Evolutionary conservation across 495 filamentous ascomycete species (phyloP).

Genomic region (Trichoderma parareesei): DNA sequence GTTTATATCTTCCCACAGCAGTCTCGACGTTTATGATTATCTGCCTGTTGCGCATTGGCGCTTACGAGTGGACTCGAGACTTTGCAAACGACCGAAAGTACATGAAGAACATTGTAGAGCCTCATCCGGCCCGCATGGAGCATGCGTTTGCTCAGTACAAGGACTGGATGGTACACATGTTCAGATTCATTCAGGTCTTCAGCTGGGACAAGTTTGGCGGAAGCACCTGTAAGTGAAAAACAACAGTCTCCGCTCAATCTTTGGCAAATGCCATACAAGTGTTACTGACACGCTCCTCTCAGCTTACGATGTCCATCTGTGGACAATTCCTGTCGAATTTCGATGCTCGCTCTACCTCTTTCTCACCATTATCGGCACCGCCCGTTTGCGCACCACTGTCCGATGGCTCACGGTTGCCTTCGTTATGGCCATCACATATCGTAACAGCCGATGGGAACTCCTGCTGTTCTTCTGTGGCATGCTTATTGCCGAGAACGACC

Average conservation of each 20-base stretch:
- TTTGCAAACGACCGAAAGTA: slow-evolving; percentile 29
- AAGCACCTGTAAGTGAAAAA: slow-evolving; percentile 25
- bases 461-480: slow-evolving; percentile 33
- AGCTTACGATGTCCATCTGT: slow-evolving; percentile 57
- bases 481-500: slow-evolving; percentile 32
- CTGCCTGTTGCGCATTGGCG: slow-evolving; percentile 46
- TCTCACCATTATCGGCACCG: slow-evolving; percentile 44
- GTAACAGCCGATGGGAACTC: slow-evolving; percentile 35
- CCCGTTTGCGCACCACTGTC: slow-evolving; percentile 20
- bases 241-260: slow-evolving; percentile 24
- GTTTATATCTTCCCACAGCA: slow-evolving; percentile 58
- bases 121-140: slow-evolving; percentile 24
- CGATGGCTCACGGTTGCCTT: slow-evolving; percentile 21
- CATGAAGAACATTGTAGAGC: slow-evolving; percentile 33
- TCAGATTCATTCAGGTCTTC: slow-evolving; percentile 31
- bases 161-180: slow-evolving; percentile 30
- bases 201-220: slow-evolving; percentile 31
- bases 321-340: slow-evolving; percentile 70
- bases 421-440: slow-evolving; percentile 26
- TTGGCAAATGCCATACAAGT: slow-evolving; percentile 34
- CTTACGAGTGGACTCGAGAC: slow-evolving; percentile 35
- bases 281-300: slow-evolving; percentile 36
- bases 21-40: slow-evolving; percentile 52
- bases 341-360: slow-evolving; percentile 58
- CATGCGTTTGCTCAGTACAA: slow-evolving; percentile 21